These are phyloP conservation scores for Pilatotrama ljubarskyi DNA, from an alignment of 768 basidiomycete genomes.

Conservation along the genomic window DNA sequence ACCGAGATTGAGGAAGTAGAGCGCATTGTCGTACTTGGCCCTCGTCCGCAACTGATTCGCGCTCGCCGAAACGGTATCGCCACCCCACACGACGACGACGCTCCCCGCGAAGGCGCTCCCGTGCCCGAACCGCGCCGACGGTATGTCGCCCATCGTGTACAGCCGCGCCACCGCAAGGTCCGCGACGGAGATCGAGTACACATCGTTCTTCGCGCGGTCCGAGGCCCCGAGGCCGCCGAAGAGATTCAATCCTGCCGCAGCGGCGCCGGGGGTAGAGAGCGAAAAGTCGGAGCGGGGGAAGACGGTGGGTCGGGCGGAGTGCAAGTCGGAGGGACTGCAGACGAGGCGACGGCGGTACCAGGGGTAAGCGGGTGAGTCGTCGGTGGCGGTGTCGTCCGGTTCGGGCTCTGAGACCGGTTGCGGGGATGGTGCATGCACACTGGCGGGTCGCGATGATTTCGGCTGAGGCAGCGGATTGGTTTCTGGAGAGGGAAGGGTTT, in stretches of 20 bases:
- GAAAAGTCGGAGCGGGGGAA: constrained; percentile 20
- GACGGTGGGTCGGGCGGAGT: background rate
- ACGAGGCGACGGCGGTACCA: constrained; percentile 14
- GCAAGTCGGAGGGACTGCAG: background rate
- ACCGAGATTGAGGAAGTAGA: constrained; percentile 93
- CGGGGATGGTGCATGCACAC: background rate
- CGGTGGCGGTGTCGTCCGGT: background rate
- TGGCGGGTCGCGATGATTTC: background rate
- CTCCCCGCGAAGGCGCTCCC: constrained; percentile 89
- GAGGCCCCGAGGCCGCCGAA: constrained; percentile 88
- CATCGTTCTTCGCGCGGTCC: constrained; percentile 82
- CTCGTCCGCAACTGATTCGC: constrained; percentile 55
- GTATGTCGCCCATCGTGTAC: constrained; percentile 82
- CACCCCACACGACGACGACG: constrained; percentile 95
- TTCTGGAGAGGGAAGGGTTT: background rate
- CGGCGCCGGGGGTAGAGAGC: constrained; percentile 4
- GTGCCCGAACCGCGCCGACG: constrained; percentile 87
- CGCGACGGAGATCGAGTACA: constrained; percentile 77
- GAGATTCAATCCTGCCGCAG: constrained; percentile 57
- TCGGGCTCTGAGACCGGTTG: background rate
- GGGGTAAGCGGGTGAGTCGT: background rate
- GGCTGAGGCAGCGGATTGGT: background rate
- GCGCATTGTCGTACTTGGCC: constrained; percentile 70
- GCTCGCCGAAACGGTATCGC: constrained; percentile 83
- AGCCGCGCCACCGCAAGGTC: constrained; percentile 76